Conservation (phyloP, 2,329 filamentous ascomycete genomes). For the Chaetomiaceae sp. region DNA sequence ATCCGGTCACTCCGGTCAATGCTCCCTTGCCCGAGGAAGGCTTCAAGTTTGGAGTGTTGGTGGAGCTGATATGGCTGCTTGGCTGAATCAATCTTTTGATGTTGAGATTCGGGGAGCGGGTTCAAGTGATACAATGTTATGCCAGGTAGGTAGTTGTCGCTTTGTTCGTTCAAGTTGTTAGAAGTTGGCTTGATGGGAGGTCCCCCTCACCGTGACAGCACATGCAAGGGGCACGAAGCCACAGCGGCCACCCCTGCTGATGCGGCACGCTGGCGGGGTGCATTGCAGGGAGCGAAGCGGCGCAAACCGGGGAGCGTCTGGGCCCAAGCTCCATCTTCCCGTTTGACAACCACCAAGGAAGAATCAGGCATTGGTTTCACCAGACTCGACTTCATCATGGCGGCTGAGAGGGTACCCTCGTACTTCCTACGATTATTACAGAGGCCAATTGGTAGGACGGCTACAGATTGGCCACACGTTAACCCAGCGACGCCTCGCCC, state of each 20-base stretch:
- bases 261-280: conserved; percentile 2
- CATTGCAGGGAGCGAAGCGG: not conserved
- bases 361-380: not conserved
- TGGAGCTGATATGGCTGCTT: too few relatives aligned
- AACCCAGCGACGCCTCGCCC: not conserved
- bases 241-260: conserved; percentile 8
- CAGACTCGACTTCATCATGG: conserved; percentile 11
- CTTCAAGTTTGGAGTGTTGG: too few relatives aligned
- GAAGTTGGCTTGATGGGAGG: conserved; percentile 6
- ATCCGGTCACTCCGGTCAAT: not conserved
- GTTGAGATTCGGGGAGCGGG: not conserved
- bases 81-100: too few relatives aligned
- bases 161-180: not conserved
- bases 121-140: not conserved
- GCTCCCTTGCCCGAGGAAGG: too few relatives aligned
- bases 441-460: conserved; percentile 12
- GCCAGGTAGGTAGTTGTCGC: too few relatives aligned
- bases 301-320: not conserved
- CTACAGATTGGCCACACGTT: conserved; percentile 7
- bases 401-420: conserved; percentile 11
- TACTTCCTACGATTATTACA: conserved; percentile 19
- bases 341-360: not conserved
- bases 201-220: not conserved
- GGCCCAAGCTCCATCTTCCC: conserved; percentile 2
- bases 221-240: not conserved